Evolutionary conservation across 345 rosid species (phyloP).

Genomic region (Sapria himalayana): DNA sequence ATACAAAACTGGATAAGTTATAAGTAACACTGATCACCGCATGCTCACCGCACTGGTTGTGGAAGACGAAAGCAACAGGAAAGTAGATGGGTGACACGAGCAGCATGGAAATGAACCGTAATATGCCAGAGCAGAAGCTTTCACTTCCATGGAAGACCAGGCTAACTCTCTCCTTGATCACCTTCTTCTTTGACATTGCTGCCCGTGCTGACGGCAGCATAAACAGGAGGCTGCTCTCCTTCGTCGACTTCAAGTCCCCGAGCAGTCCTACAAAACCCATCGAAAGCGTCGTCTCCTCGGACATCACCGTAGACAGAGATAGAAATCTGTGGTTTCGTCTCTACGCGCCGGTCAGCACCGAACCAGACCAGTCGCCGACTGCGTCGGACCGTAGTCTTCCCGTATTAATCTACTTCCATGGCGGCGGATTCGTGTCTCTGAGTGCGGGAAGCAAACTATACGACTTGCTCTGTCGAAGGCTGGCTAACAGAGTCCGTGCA

Average conservation of each 20-base stretch:
- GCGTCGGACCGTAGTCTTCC: slow-evolving; percentile 22
- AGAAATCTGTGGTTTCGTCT: slow-evolving; percentile 72
- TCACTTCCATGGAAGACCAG: slow-evolving; percentile 52
- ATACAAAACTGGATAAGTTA: too few species aligned
- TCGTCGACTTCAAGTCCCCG: slow-evolving; percentile 27
- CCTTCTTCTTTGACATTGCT: slow-evolving; percentile 19
- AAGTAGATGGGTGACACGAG: too few species aligned
- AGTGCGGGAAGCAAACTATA: slow-evolving; percentile 26
- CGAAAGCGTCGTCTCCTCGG: slow-evolving; percentile 30
- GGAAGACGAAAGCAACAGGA: too few species aligned
- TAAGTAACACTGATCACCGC: too few species aligned
- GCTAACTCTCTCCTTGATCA: slow-evolving; percentile 15
- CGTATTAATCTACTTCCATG: slow-evolving; percentile 58
- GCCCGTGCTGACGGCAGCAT: slow-evolving; percentile 36
- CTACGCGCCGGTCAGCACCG: slow-evolving; percentile 17
- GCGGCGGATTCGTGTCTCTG: slow-evolving; percentile 64
- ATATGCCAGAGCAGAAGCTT: too few species aligned
- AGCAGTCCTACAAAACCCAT: slow-evolving; percentile 26
- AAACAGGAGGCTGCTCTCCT: slow-evolving; percentile 34
- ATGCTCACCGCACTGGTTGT: too few species aligned
- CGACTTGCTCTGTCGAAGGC: slow-evolving; percentile 44
- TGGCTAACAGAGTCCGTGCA: slow-evolving; percentile 32
- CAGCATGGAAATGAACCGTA: too few species aligned
- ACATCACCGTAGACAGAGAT: slow-evolving; percentile 28
- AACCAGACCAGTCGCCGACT: too few species aligned